A percentile compares a stretch with the other conserved stretches of the same genome.
Conservation (phyloP, 768 basidiomycete genomes). For the Naganishia vaughanmartiniae region DNA sequence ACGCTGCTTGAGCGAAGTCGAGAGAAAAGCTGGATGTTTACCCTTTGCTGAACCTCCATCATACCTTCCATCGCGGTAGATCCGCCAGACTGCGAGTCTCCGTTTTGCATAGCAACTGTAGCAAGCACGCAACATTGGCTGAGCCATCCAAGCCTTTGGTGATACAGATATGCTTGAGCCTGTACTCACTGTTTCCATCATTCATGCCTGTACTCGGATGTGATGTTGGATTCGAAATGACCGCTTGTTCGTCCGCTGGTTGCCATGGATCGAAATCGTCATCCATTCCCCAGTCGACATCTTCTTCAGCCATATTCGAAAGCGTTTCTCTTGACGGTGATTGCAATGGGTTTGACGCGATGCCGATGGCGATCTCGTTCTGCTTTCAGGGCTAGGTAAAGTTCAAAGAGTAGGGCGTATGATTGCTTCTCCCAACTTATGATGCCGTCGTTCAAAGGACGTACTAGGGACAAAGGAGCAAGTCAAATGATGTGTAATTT, state of each 20-base stretch:
- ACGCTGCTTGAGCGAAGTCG: neutral
- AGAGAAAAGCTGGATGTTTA: slow-evolving; percentile 25
- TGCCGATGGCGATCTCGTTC: neutral
- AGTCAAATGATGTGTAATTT: too few species aligned
- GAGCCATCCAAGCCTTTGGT: neutral
- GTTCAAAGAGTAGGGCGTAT: neutral
- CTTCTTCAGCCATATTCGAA: slow-evolving; percentile 36
- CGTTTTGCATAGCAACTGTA: neutral
- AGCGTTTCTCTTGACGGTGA: neutral
- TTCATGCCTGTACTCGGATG: neutral
- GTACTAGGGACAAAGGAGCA: too few species aligned
- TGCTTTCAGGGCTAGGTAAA: neutral
- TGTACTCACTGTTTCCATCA: slow-evolving; percentile 6
- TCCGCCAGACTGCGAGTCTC: slow-evolving; percentile 1
- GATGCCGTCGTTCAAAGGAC: too few species aligned
- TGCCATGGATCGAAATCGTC: slow-evolving; percentile 38
- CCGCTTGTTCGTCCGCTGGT: slow-evolving; percentile 27
- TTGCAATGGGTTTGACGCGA: neutral
- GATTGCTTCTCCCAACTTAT: neutral
- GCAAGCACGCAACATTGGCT: neutral
- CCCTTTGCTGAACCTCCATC: slow-evolving; percentile 23
- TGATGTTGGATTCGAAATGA: neutral
- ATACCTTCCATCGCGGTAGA: neutral
- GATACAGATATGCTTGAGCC: neutral
- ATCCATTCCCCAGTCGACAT: slow-evolving; percentile 41